Evolutionary conservation across 139 green algal genomes (phyloP).

Genomic region (Tetradesmus lagerheimii): DNA sequence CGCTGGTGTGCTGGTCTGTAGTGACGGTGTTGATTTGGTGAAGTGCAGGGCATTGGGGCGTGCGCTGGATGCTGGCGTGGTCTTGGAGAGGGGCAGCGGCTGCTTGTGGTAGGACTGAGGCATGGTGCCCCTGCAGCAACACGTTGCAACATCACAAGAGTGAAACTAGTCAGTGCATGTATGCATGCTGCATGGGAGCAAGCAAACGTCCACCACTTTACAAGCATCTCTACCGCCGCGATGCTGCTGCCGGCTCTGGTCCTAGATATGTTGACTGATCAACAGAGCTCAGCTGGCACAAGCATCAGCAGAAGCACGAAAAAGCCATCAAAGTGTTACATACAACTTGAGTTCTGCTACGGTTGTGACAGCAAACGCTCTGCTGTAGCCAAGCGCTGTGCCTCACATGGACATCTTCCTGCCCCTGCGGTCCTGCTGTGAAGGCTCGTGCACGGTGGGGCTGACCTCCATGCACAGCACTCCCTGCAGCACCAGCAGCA

Average conservation of each 20-base stretch:
- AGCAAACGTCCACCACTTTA: too few species aligned
- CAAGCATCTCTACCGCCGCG: too few species aligned
- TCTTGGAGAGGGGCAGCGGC: background rate
- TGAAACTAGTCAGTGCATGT: too few species aligned
- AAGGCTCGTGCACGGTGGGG: background rate
- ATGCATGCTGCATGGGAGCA: background rate
- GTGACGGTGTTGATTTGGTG: background rate
- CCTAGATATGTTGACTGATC: too few species aligned
- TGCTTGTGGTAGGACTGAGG: slow-evolving; percentile 24
- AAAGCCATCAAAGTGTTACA: too few species aligned
- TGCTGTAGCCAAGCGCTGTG: background rate
- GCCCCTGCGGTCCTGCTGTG: background rate
- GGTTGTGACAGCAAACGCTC: too few species aligned
- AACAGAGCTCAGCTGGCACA: too few species aligned
- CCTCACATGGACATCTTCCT: slow-evolving; percentile 37
- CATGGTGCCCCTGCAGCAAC: slow-evolving; percentile 14
- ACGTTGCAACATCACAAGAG: background rate
- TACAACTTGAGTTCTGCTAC: too few species aligned
- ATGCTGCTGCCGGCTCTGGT: too few species aligned
- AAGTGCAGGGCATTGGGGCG: background rate
- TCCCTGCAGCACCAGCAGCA: background rate
- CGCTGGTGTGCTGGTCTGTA: background rate
- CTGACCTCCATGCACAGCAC: slow-evolving; percentile 9
- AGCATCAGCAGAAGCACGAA: too few species aligned
- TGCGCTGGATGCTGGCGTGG: background rate